Percentiles rank a stretch among this genome's conserved stretches.
Evolutionary conservation across 371 early-diverging fungal species (phyloP).

Genomic region (Circinella umbellata): DNA sequence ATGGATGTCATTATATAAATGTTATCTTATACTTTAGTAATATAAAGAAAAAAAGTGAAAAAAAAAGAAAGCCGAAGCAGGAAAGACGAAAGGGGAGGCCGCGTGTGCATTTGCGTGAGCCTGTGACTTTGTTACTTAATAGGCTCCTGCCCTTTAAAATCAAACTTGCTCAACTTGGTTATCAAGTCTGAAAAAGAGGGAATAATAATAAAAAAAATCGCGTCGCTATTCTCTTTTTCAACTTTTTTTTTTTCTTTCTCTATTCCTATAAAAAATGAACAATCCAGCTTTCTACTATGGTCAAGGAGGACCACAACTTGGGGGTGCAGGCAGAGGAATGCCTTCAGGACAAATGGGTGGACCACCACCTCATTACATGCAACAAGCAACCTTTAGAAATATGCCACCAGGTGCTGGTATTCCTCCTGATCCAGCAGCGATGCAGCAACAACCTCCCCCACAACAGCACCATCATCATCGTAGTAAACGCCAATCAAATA

Average conservation of each 20-base stretch:
- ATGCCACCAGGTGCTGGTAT: conserved; percentile 14
- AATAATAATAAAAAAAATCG: background rate
- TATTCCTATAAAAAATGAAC: background rate
- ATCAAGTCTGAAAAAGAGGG: no score
- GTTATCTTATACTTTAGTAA: no score
- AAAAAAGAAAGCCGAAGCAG: background rate
- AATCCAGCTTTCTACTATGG: conserved; percentile 3
- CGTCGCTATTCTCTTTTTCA: background rate
- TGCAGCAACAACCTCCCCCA: conserved; percentile 10
- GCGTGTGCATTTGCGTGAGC: conserved; percentile 4
- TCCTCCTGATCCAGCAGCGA: conserved; percentile 22
- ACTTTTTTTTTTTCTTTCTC: background rate
- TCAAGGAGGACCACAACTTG: background rate
- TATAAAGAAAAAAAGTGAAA: background rate
- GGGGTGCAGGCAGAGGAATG: conserved; percentile 19
- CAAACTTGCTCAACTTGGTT: no score
- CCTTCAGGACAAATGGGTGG: conserved; percentile 22
- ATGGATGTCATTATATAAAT: conserved; percentile 64
- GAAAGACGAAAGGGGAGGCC: background rate
- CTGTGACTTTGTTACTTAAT: background rate
- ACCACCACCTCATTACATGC: conserved; percentile 24
- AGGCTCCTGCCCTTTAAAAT: no score
- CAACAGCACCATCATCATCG: no score
- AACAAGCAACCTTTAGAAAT: conserved; percentile 21
- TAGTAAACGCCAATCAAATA: conserved; percentile 18